Evolutionary conservation across 345 rosid genomes (phyloP).

Genomic region (Populus simonii): DNA sequence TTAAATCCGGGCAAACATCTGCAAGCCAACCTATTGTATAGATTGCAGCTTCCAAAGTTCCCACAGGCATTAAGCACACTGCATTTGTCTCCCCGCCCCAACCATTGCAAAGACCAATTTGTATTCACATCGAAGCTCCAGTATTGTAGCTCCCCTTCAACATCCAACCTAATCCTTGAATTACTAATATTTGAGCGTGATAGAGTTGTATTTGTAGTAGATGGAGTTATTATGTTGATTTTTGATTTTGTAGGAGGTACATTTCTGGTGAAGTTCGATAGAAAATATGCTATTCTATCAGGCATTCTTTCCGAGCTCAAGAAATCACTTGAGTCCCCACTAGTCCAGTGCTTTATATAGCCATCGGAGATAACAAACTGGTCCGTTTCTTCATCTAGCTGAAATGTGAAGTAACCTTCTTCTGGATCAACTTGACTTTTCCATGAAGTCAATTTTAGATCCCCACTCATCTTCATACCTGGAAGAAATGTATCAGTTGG

Average conservation of each 20-base stretch:
- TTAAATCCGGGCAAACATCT: conserved; percentile 44
- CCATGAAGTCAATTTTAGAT: conserved; percentile 47
- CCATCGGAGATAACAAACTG: conserved; percentile 28
- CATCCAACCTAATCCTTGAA: conserved; percentile 32
- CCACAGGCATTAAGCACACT: conserved; percentile 31
- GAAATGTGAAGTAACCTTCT: conserved; percentile 49
- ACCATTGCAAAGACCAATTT: conserved; percentile 28
- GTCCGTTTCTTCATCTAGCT: conserved; percentile 27
- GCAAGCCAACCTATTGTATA: conserved; percentile 14
- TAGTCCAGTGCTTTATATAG: conserved; percentile 36
- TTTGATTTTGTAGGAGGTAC: too few relatives aligned
- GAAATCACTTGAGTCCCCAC: conserved; percentile 30
- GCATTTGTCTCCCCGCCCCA: conserved; percentile 34
- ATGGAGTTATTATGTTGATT: not conserved
- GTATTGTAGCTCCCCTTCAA: conserved; percentile 29
- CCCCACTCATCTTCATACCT: conserved; percentile 49
- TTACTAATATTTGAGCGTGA: not conserved
- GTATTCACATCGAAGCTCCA: not conserved
- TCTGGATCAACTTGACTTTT: conserved; percentile 43
- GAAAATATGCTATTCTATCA: conserved; percentile 22
- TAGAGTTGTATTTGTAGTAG: too few relatives aligned
- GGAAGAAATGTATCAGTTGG: conserved; percentile 61
- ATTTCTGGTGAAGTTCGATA: conserved; percentile 31
- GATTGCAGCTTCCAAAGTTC: conserved; percentile 33
- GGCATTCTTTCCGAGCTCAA: conserved; percentile 34